Evolutionary conservation across 352 stramenopile species (phyloP), one percentile per base, ranked within the genome.

Genomic region (Globisporangium spiculum): DNA sequence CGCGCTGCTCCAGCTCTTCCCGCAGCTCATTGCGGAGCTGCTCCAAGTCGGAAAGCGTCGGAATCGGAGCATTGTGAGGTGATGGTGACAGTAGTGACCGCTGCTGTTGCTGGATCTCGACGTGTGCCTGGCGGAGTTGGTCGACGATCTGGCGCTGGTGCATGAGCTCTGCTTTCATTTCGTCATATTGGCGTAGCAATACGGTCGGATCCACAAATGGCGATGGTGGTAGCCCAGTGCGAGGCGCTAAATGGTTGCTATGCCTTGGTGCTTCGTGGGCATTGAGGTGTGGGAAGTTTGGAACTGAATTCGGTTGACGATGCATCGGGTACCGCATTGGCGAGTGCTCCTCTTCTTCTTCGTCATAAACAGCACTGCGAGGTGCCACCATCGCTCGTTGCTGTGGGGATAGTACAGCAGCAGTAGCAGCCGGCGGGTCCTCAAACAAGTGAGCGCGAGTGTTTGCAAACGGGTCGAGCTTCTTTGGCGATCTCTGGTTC

Each of bases 11-110:
- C 1, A 90, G 69, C 53, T 90, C 80, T 26, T 76, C 77, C 5
- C 75, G 76, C 9, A 89, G 57, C 53, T 89, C 79, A 8, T 79
- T 76, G 2, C 83, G 80, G 24, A 91, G 70, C 41, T 78, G 74
- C 55, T 92, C 79, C n/a, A 92, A 68, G 58, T 89, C 81, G 18
- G 77, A 76, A 14, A 88, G 52, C 27, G 79, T 87, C 7, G 72
- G 73, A 1, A 68, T 64, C 59, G 60, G 54, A 3, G 22, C 24
- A 58, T 36, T 58, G 12, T 20, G 16, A 9, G 52, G 24, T 9
- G 52, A 34, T 22, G 8, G 24, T 5, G 10, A 34, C 4, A 14
- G 4, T 12, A 34, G 2, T 5, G 2, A 10, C 6, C 76, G 68
- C 36, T 84, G 71, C 41, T 84, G 73, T 41, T 81, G 75, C 52